A percentile compares a stretch with the other conserved stretches of the same genome.
Evolutionary conservation across 176 grass and related monocot species (phyloP).

Genomic region (Canna indica): DNA sequence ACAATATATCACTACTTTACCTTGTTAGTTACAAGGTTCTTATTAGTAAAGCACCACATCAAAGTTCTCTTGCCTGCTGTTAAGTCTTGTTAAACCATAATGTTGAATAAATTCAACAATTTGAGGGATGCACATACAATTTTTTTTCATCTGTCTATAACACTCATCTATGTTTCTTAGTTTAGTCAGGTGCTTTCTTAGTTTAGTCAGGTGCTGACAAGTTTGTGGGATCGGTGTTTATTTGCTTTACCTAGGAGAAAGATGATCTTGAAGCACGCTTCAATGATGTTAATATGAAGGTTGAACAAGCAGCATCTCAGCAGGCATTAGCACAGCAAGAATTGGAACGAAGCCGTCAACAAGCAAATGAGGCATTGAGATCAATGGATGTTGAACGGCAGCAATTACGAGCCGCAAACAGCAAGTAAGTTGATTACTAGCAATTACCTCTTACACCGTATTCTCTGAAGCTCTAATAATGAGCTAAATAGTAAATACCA

Average conservation of each 20-base stretch:
- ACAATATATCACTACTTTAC: not conserved
- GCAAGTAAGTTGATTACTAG: too few relatives aligned
- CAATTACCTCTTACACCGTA: not conserved
- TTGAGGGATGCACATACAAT: not conserved
- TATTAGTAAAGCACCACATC: not conserved
- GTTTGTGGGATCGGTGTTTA: not conserved
- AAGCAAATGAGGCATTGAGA: conserved; percentile 80
- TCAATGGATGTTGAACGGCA: conserved; percentile 87
- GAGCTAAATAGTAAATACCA: not conserved
- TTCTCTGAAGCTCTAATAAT: not conserved
- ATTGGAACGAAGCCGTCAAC: conserved; percentile 67
- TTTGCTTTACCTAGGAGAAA: conserved; percentile 65
- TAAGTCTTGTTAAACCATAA: too few relatives aligned
- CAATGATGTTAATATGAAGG: conserved; percentile 58
- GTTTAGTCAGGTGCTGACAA: not conserved
- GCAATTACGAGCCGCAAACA: conserved; percentile 70
- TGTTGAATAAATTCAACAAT: not conserved
- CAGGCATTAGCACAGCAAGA: conserved; percentile 66
- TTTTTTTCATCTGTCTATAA: not conserved
- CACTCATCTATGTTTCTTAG: not conserved
- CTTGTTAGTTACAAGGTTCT: conserved; percentile 6
- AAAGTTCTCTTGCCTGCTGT: not conserved
- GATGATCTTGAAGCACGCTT: conserved; percentile 79
- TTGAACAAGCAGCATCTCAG: conserved; percentile 58
- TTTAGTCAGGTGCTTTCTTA: not conserved